Evolutionary conservation across 306 rosid species (phyloP), one percentile per base, ranked within the genome.

Genomic region (Canavalia ensiformis): DNA sequence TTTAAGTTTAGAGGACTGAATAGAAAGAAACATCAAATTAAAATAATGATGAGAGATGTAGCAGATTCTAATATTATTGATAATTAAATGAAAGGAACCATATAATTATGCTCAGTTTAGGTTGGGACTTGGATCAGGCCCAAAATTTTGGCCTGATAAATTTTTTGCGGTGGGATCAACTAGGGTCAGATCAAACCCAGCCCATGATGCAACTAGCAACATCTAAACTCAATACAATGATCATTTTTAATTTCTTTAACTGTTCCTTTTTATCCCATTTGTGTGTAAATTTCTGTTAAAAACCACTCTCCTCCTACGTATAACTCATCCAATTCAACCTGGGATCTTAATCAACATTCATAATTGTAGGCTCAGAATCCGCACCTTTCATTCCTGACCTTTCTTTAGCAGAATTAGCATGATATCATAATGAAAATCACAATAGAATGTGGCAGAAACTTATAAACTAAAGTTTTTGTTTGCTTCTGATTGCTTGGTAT

Each of bases 261-360:
- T 50, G 63, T 51, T 77, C 74, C 44, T 58, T 74, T 6, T 76
- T 33, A 76, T 12, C 62, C 41, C 31, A 47, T 59, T 42, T 25
- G 34, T 11, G 33, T 7, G 46, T 67, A 72, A 77, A 45, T 55
- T 59, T 67, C 31, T 28, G 31, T 44, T 34, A 37, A 72, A 39
- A 31, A 68, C 35, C 50, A 52, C 75, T 37, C 68, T 18, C 80
- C 50, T 47, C 80, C 50, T 47, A 47, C 11, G 82, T 39, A 54
- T 46, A 28, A 60, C 44, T 4, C 42, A 74, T 59, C 39, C 54
- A 82, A 75, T 13, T 7, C 4, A 35, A 12, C 5, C 4, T 30
- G 39, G 25, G 52, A 45, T 69, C 51, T 70, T 75, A 33, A 8
- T 56, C 52, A 25, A 62, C n/a, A 68, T 29, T 39, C 34, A 13